phyloP scores from a whole-genome alignment of 768 basidiomycete species.

The Boletus fagicola region DNA sequence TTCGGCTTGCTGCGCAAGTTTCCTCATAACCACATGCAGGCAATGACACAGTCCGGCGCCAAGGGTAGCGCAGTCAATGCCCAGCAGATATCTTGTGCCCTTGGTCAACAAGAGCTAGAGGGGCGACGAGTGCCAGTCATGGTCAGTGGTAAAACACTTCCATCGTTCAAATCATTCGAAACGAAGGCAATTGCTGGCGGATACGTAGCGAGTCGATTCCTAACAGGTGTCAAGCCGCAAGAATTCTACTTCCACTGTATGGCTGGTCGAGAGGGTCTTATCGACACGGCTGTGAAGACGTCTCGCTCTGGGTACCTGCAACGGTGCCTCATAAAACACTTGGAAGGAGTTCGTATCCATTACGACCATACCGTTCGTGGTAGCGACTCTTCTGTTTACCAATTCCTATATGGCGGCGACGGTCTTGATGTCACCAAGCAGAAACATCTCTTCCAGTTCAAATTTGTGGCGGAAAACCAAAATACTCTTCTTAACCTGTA shows the following conservation, averaged over 20 bases:
- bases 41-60: slow-evolving; percentile 97
- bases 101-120: slow-evolving; percentile 97
- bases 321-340: slow-evolving; percentile 96
- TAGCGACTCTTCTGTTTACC: slow-evolving; percentile 88
- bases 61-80: slow-evolving; percentile 98
- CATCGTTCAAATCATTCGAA: slow-evolving; percentile 95
- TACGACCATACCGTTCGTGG: slow-evolving; percentile 99
- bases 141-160: slow-evolving; percentile 98
- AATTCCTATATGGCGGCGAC: slow-evolving; percentile 97
- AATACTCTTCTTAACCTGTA: slow-evolving; percentile 72
- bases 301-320: slow-evolving; percentile 98
- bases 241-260: slow-evolving; percentile 99
- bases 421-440: slow-evolving; percentile 96
- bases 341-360: slow-evolving; percentile 94
- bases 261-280: slow-evolving; percentile 98
- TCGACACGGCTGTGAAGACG: slow-evolving; percentile 99
- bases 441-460: slow-evolving; percentile 91
- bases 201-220: slow-evolving; percentile 96
- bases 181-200: slow-evolving; percentile 98
- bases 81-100: slow-evolving; percentile 94
- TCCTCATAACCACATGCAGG: slow-evolving; percentile 99
- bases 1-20: slow-evolving; percentile 86
- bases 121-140: slow-evolving; percentile 98
- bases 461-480: slow-evolving; percentile 88
- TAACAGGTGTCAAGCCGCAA: slow-evolving; percentile 96